These are phyloP conservation scores for Cercophora samala DNA, from an alignment of 495 filamentous ascomycete genomes.

Conservation along the genomic window DNA sequence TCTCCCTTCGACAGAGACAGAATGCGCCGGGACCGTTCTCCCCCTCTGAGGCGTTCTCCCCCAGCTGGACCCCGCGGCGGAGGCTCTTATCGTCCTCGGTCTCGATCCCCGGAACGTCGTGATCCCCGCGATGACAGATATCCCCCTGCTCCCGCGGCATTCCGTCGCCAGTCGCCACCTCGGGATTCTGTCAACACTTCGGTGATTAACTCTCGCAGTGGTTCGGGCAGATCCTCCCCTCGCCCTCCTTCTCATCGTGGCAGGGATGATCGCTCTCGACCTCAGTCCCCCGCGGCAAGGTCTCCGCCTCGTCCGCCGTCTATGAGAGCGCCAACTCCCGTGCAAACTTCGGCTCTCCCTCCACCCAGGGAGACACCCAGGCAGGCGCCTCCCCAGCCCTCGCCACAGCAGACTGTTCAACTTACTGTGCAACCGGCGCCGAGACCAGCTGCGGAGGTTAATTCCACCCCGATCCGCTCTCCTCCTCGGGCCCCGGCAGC, in stretches of 20 bases:
- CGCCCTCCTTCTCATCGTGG: conserved; percentile 37
- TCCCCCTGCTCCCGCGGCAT: conserved; percentile 24
- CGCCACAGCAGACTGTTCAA: conserved; percentile 4
- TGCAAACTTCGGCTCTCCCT: conserved; percentile 26
- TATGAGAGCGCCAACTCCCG: conserved; percentile 24
- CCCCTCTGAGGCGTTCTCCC: conserved; percentile 39
- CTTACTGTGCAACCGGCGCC: conserved; percentile 1
- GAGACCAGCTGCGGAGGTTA: conserved; percentile 27
- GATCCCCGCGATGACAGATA: conserved; percentile 44
- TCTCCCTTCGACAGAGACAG: conserved; percentile 47
- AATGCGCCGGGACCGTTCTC: conserved; percentile 37
- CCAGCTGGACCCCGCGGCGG: conserved; percentile 33
- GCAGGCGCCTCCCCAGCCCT: conserved; percentile 24
- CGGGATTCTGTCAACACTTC: conserved; percentile 45
- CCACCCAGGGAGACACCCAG: conserved; percentile 30
- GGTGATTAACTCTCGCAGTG: conserved; percentile 43
- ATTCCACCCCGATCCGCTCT: conserved; percentile 31
- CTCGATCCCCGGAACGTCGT: conserved; percentile 44
- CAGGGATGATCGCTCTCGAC: conserved; percentile 43
- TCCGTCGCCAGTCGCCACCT: conserved; percentile 38
- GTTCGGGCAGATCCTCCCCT: conserved; percentile 43
- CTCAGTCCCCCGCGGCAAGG: conserved; percentile 34
- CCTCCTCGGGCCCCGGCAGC: conserved; percentile 49
- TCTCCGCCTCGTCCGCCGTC: conserved; percentile 6
- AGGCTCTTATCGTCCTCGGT: conserved; percentile 42